These are phyloP conservation scores for Lasiodiplodia theobromae DNA, from an alignment of 2,329 filamentous ascomycete species.

Conservation along the genomic window DNA sequence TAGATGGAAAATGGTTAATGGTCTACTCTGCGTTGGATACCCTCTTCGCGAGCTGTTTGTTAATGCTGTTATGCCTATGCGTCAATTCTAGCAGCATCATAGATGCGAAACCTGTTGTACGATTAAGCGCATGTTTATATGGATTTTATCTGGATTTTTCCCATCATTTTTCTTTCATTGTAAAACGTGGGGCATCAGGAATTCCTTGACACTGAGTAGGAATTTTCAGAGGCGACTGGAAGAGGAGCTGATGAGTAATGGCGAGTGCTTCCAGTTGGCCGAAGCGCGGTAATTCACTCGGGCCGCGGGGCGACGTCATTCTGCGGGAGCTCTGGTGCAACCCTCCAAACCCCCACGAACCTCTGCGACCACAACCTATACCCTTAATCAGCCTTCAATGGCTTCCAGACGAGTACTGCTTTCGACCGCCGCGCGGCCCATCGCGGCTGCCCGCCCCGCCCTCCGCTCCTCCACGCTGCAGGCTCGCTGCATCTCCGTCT, in stretches of 20 bases:
- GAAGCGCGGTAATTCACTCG: conserved; percentile 25
- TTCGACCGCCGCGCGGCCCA: conserved; percentile 34
- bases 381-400: conserved; percentile 19
- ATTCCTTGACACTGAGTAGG: not conserved
- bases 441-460: conserved; percentile 31
- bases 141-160: not conserved
- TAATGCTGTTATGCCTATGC: conserved; percentile 19
- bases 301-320: conserved; percentile 21
- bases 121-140: not conserved
- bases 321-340: conserved; percentile 26
- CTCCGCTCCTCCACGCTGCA: conserved; percentile 28
- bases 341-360: conserved; percentile 2
- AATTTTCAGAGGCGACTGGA: not conserved
- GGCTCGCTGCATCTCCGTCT: conserved; percentile 62
- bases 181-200: not conserved
- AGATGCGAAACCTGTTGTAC: conserved; percentile 1
- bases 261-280: conserved; percentile 25
- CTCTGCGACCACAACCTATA: not conserved
- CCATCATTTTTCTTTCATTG: not conserved
- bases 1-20: not conserved
- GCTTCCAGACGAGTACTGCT: conserved; percentile 12
- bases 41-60: conserved; percentile 7
- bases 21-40: conserved; percentile 9
- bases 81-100: not conserved
- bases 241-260: not conserved